A percentile compares a stretch with the other conserved stretches of the same genome.
Evolutionary conservation across 164 flowering plant genomes (phyloP).

Genomic region (Platanus orientalis): DNA sequence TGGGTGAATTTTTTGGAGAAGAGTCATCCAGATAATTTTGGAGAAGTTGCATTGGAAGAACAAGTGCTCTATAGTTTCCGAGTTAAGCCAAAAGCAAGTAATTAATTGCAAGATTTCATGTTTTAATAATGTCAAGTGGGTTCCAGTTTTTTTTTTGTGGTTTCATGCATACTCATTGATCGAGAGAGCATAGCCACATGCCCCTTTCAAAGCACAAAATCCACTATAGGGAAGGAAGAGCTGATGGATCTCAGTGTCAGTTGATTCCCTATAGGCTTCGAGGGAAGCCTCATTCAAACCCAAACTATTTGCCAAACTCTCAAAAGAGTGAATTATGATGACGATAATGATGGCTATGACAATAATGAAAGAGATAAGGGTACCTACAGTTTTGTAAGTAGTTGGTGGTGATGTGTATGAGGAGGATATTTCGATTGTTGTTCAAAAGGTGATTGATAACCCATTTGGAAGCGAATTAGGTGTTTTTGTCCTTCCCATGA

Average conservation of each 20-base stretch:
- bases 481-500: constrained; percentile 60
- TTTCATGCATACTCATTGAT: neutral
- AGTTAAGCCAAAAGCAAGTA: too few relatives aligned
- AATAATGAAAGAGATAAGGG: constrained; percentile 16
- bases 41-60: too few relatives aligned
- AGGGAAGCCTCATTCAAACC: neutral
- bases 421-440: constrained; percentile 22
- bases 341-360: neutral
- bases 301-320: neutral
- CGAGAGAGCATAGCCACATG: constrained; percentile 3
- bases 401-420: constrained; percentile 41
- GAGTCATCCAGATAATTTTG: too few relatives aligned
- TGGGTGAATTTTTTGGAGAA: too few relatives aligned
- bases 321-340: neutral
- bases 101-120: too few relatives aligned
- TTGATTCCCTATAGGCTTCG: constrained; percentile 5
- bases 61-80: too few relatives aligned
- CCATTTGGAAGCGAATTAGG: constrained; percentile 53
- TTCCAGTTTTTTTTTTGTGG: too few relatives aligned
- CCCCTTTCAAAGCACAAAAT: constrained; percentile 55
- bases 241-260: constrained; percentile 21
- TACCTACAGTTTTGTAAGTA: constrained; percentile 39
- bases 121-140: too few relatives aligned
- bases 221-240: constrained; percentile 45
- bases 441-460: constrained; percentile 39